Conservation (phyloP, 2,329 filamentous ascomycete genomes). For the Byssoonygena ceratinophila region DNA sequence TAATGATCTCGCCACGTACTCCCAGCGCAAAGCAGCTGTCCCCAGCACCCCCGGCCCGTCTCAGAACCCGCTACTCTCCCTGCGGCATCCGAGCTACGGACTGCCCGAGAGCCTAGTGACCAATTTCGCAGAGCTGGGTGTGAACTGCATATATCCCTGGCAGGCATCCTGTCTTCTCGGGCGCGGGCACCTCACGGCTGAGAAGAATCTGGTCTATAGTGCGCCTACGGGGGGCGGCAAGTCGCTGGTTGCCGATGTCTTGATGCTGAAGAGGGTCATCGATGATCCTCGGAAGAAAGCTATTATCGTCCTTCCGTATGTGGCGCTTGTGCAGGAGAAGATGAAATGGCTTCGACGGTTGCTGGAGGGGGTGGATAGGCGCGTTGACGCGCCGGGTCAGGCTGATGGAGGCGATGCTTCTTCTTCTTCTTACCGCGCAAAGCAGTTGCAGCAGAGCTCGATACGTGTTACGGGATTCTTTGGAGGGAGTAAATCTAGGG, state of each 20-base stretch:
- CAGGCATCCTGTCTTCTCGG: constrained; percentile 63
- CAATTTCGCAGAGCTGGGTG: constrained; percentile 58
- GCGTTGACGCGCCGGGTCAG: constrained; percentile 18
- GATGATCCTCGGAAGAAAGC: constrained; percentile 55
- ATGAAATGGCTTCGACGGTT: constrained; percentile 60
- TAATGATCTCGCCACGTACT: constrained; percentile 42
- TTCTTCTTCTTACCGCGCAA: constrained; percentile 40
- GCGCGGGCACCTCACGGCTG: constrained; percentile 53
- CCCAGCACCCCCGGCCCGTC: constrained; percentile 26
- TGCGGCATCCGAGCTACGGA: constrained; percentile 54
- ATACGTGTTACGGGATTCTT: constrained; percentile 63
- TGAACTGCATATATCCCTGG: constrained; percentile 66
- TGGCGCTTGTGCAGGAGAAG: constrained; percentile 71
- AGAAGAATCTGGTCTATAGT: constrained; percentile 64
- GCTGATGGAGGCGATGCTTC: constrained; percentile 24
- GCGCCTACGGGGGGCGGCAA: constrained; percentile 71
- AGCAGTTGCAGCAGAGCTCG: constrained; percentile 46
- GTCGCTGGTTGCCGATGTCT: constrained; percentile 59
- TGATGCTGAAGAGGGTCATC: constrained; percentile 63
- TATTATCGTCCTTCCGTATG: constrained; percentile 63
- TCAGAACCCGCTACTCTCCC: constrained; percentile 43
- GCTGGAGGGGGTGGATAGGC: constrained; percentile 48
- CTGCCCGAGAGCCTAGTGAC: constrained; percentile 50
- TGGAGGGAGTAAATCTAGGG: constrained; percentile 57
- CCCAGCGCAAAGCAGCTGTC: constrained; percentile 42